These are phyloP conservation scores for Leucoagaricus sp. DNA, from an alignment of 1,284 basidiomycete genomes.

Conservation along the genomic window DNA sequence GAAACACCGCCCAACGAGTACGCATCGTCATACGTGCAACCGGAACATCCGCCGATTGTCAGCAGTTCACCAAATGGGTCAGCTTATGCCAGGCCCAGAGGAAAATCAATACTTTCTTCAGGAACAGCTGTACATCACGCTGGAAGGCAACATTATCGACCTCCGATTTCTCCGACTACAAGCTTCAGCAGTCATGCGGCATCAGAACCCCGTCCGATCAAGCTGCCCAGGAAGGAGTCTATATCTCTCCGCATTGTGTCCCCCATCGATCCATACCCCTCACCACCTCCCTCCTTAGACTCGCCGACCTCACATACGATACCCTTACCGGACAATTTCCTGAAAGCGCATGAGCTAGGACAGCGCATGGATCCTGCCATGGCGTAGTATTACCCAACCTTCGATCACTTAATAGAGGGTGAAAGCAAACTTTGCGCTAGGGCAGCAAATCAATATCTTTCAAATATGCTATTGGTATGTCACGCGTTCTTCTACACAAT, in stretches of 20 bases:
- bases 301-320: constrained; percentile 53
- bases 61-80: constrained; percentile 14
- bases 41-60: not conserved
- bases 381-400: not conserved
- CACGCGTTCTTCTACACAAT: not conserved
- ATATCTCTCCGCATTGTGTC: constrained; percentile 20
- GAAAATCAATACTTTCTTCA: constrained; percentile 25
- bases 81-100: constrained; percentile 37
- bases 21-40: constrained; percentile 13
- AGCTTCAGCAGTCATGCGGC: constrained; percentile 3
- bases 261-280: constrained; percentile 64
- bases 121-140: constrained; percentile 9
- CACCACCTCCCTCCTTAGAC: constrained; percentile 73
- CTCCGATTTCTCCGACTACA: constrained; percentile 4
- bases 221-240: constrained; percentile 12
- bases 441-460: not conserved
- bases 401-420: not conserved
- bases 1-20: constrained; percentile 35
- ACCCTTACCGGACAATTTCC: constrained; percentile 23
- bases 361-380: not conserved
- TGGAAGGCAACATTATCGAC: constrained; percentile 12
- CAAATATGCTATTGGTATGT: no score
- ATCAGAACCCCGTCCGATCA: not conserved
- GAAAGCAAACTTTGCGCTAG: not conserved
- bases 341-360: constrained; percentile 10